Conservation (phyloP, 495 filamentous ascomycete species). For the Hypoxylon fragiforme region DNA sequence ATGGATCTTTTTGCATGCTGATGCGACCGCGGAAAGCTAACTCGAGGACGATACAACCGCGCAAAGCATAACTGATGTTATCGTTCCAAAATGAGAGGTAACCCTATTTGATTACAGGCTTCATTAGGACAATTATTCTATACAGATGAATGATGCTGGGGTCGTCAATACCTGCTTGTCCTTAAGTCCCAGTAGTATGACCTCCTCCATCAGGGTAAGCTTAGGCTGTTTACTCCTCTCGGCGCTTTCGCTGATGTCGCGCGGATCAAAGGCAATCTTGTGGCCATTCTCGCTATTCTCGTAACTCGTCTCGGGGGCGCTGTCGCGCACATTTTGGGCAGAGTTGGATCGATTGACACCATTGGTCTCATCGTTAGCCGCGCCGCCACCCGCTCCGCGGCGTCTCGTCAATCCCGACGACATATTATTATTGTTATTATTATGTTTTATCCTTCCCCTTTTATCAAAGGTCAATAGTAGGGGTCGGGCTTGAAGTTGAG, state of each 20-base stretch:
- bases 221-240: conserved; percentile 98
- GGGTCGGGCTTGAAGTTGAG: not conserved
- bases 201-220: conserved; percentile 97
- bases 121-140: conserved; percentile 15
- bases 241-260: conserved; percentile 95
- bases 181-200: conserved; percentile 90
- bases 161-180: conserved; percentile 83
- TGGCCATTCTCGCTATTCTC: conserved; percentile 94
- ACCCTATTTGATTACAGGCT: conserved; percentile 65
- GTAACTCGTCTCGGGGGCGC: conserved; percentile 85
- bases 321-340: conserved; percentile 49
- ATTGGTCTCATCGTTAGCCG: conserved; percentile 36
- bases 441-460: not conserved
- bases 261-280: conserved; percentile 96
- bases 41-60: conserved; percentile 97
- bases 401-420: conserved; percentile 45
- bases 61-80: conserved; percentile 96
- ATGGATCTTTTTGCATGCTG: conserved; percentile 97
- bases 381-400: conserved; percentile 36
- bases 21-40: conserved; percentile 93
- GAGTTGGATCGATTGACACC: conserved; percentile 45
- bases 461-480: not conserved
- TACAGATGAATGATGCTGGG: conserved; percentile 1
- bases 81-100: conserved; percentile 99
- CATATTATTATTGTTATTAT: conserved; percentile 20